Conservation (phyloP, 352 stramenopile species). For the Phytophthora tentaculata region DNA sequence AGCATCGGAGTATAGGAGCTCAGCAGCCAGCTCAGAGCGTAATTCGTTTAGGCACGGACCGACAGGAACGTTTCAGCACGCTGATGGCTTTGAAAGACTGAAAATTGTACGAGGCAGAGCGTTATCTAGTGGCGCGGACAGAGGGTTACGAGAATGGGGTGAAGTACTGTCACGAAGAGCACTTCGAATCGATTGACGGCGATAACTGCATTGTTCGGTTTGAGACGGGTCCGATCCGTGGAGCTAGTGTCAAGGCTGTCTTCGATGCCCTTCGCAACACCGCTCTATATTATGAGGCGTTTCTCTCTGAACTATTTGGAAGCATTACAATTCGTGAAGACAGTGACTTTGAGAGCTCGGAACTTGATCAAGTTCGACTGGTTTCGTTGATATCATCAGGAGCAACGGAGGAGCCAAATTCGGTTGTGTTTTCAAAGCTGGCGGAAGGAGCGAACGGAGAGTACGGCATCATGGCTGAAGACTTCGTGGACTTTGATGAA, state of each 20-base stretch:
- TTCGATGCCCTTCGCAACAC: too few relatives aligned
- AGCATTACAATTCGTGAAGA: background rate
- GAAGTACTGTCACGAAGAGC: too few relatives aligned
- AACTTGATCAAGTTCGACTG: background rate
- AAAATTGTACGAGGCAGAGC: background rate
- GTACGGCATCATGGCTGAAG: too few relatives aligned
- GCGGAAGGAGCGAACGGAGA: too few relatives aligned
- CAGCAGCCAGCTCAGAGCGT: constrained; percentile 24
- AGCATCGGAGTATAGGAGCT: too few relatives aligned
- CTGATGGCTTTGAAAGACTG: too few relatives aligned
- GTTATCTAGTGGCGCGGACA: background rate
- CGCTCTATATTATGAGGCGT: background rate
- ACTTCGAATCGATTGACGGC: background rate
- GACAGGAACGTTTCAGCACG: too few relatives aligned
- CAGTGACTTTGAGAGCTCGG: too few relatives aligned
- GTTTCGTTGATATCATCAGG: background rate
- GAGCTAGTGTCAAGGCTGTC: background rate
- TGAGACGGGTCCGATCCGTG: background rate
- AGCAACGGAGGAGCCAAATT: background rate
- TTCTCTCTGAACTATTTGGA: background rate
- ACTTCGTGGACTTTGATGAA: too few relatives aligned
- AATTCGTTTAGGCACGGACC: too few relatives aligned
- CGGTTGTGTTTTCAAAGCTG: too few relatives aligned
- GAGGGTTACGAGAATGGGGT: background rate
- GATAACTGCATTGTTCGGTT: background rate